Percentiles rank a stretch among this genome's conserved stretches.
Evolutionary conservation across 108 stramenopile species (phyloP).

Genomic region (Aurantiochytrium sp.): DNA sequence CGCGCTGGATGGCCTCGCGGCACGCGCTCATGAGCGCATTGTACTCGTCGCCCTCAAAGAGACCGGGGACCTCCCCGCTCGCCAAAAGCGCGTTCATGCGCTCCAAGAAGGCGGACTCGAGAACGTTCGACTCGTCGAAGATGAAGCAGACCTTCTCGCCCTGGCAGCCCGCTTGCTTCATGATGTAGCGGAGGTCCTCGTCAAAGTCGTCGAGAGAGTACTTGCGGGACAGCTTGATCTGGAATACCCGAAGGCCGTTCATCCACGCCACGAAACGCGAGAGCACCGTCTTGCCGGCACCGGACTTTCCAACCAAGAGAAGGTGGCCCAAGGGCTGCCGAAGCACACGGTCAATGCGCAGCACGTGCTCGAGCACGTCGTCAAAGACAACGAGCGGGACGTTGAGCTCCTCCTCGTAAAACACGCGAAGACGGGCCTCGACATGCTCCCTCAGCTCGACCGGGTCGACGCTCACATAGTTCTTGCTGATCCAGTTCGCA

Average conservation of each 20-base stretch:
- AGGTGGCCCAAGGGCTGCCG: slow-evolving; percentile 61
- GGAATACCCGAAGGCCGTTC: slow-evolving; percentile 92
- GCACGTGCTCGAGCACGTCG: slow-evolving; percentile 50
- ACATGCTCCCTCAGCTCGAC: slow-evolving; percentile 80
- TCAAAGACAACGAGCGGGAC: slow-evolving; percentile 95
- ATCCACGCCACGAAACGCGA: slow-evolving; percentile 88
- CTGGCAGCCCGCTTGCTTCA: slow-evolving; percentile 88
- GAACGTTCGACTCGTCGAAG: slow-evolving; percentile 91
- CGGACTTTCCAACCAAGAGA: slow-evolving; percentile 86
- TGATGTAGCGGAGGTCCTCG: slow-evolving; percentile 84
- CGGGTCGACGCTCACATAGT: slow-evolving; percentile 71
- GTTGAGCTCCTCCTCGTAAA: slow-evolving; percentile 96
- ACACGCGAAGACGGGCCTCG: slow-evolving; percentile 77
- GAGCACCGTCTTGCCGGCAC: slow-evolving; percentile 86
- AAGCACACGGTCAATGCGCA: slow-evolving; percentile 63
- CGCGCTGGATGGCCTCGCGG: slow-evolving; percentile 60
- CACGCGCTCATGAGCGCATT: slow-evolving; percentile 80
- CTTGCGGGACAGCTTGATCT: slow-evolving; percentile 79
- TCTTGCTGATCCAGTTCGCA: slow-evolving; percentile 81
- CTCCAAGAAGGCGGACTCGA: slow-evolving; percentile 89
- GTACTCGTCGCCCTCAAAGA: slow-evolving; percentile 97
- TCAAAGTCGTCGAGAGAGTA: slow-evolving; percentile 93
- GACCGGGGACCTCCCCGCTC: slow-evolving; percentile 96
- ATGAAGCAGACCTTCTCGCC: slow-evolving; percentile 96
- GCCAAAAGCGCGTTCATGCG: slow-evolving; percentile 99